phyloP scores from a whole-genome alignment of 2,329 filamentous ascomycete species.

The Colletotrichum neosansevieriae region DNA sequence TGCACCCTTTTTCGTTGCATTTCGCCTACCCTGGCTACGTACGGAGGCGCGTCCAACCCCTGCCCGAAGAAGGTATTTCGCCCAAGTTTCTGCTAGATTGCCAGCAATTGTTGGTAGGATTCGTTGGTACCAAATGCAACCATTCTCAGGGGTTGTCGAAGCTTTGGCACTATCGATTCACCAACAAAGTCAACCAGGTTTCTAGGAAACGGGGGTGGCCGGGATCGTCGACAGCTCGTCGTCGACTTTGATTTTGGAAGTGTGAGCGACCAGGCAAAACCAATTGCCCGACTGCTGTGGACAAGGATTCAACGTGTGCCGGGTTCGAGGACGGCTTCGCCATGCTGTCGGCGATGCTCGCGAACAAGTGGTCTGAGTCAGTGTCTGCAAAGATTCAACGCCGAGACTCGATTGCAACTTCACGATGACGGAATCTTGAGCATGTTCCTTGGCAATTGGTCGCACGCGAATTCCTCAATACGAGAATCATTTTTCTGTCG shows the following conservation, averaged over 20 bases:
- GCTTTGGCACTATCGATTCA: conserved; percentile 32
- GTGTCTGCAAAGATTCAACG: background rate
- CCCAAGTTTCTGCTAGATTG: conserved; percentile 26
- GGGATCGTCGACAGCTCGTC: background rate
- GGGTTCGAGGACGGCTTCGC: background rate
- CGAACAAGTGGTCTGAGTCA: no score
- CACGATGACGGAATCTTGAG: no score
- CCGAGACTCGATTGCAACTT: background rate
- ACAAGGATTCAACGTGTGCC: background rate
- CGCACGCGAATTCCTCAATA: no score
- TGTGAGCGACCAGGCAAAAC: background rate
- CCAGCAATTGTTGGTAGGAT: conserved; percentile 1
- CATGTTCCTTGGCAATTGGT: no score
- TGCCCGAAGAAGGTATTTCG: conserved; percentile 11
- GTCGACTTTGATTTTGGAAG: background rate
- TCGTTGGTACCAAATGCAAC: conserved; percentile 8
- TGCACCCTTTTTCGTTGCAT: conserved; percentile 27
- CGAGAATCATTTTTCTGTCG: no score
- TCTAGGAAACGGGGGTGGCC: background rate
- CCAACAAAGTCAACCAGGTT: conserved; percentile 19
- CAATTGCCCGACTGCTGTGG: conserved; percentile 6
- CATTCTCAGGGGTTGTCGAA: conserved; percentile 29
- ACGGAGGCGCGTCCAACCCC: conserved; percentile 16
- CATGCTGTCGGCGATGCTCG: background rate
- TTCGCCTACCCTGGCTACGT: conserved; percentile 33